Conservation (phyloP, 495 filamentous ascomycete genomes). For the Oidiodendron maius region DNA sequence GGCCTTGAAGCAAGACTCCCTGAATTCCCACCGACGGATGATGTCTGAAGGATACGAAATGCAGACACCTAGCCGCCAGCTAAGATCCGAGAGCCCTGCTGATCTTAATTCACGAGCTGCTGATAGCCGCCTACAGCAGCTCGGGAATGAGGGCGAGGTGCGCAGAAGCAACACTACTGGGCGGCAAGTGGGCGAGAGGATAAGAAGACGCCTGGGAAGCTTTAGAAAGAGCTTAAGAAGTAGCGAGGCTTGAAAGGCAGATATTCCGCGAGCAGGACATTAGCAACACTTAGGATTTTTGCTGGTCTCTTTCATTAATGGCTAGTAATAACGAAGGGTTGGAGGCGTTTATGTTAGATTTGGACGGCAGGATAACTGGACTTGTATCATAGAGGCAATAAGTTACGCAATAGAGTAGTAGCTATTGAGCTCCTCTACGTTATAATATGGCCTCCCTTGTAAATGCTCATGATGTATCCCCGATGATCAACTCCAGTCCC, state of each 20-base stretch:
- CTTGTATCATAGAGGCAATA: neutral
- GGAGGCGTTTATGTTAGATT: neutral
- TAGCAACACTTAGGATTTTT: neutral
- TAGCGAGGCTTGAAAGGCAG: no score
- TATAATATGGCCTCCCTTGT: no score
- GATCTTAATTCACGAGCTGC: no score
- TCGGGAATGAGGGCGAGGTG: constrained; percentile 10
- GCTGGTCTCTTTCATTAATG: neutral
- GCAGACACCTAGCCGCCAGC: constrained; percentile 23
- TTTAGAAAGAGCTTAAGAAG: constrained; percentile 28
- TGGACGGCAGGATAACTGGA: neutral
- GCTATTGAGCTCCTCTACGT: no score
- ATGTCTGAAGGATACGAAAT: constrained; percentile 33
- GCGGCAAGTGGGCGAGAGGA: constrained; percentile 31
- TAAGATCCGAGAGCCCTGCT: neutral
- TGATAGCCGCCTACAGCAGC: neutral
- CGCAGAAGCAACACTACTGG: constrained; percentile 31
- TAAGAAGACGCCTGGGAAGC: constrained; percentile 42
- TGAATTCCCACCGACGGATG: constrained; percentile 18
- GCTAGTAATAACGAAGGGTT: neutral
- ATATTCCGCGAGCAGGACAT: no score
- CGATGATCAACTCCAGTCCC: no score
- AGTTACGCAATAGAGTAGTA: neutral
- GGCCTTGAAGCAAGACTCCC: constrained; percentile 43
- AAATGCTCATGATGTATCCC: no score